Base-by-base conservation (phyloP, 2,329 filamentous ascomycete genomes). In the Grosmannia penicillata region DNA sequence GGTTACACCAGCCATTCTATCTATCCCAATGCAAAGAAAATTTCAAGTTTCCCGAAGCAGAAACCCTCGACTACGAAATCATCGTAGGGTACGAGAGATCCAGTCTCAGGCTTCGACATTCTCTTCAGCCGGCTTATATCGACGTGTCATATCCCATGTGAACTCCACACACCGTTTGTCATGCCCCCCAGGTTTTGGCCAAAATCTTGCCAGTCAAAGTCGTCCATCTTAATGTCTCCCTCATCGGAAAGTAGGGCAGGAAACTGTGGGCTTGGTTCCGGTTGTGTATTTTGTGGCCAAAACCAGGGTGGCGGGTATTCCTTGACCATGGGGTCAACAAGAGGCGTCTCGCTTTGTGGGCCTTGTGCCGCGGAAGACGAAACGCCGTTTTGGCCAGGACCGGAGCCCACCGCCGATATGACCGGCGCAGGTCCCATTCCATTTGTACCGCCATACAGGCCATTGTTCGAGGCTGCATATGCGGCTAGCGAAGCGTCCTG, bases 281-380 rank as follows among this genome's bases (percentile, higher is more conserved):
- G 21, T 15, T 33, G 32, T 18, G 13, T 14, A 7, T 33, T 58
- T 11, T 56, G 58, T 2, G 66, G 65, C 33, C 72, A 74, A 46
- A 72, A 59, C 46, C 72, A 74, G 34, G 70, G 68, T 6, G 72
- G 65, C 2, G 70, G 62, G 10, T 65, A 66, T 19, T 61, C 61
- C 4, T 60, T 59, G 18, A 47, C 59, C 1, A 56, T 70, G 6
- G 65, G 68, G 4, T 72, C 47, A 6, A 49, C 36, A 3, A 51
- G 42, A 9, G 49, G 47, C 10, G 47, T 47, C n/a, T n/a, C n/a
- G n/a, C n/a, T n/a, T n/a, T n/a, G 24, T 25, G 24, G 24, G 24
- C 11, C 7, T 25, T 25, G 24, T 25, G 24, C n/a, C n/a, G n/a
- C n/a, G n/a, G n/a, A n/a, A n/a, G n/a, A n/a, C n/a, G n/a, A n/a